Base-by-base conservation (phyloP, 805 yeast species). In the Wickerhamomyces alni region DNA sequence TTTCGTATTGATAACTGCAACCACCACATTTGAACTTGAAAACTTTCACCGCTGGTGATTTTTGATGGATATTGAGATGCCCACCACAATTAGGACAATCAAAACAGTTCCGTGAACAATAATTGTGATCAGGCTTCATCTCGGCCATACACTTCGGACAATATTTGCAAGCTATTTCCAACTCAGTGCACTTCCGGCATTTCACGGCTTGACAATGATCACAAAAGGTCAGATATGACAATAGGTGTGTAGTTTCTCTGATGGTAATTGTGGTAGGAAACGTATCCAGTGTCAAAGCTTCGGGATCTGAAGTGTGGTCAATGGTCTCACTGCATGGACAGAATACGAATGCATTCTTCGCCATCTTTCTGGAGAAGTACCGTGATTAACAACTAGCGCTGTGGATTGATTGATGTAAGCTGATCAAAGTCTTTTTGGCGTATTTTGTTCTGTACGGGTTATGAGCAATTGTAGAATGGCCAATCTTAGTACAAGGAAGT, bases 271-370 rank as follows among this genome's bases (percentile, higher is more conserved):
- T 54, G 3, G 38, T 27, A 1, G 61, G 59, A 36, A 46, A 50
- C 1, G 50, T 30, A 13, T 51, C 46, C 12, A 47, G 43, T 8
- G 41, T 37, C 7, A 44, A 32, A 2, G 42, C 24, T 17, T 40
- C 30, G 2, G 31, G 33, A 21, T 38, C 46, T 1, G 17, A 33
- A 8, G 29, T n/a, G 9, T 28, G 15, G 4, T 53, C 45, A 2
- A 54, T 37, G 5, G 38, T 38, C 30, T 56, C 61, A 1, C 52
- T 46, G 30, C 61, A 56, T 0, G 61, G 59, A 30, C 61, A 56
- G 35, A 56, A 56, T n/a, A 48, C 32, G 8, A 21, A 9, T 21
- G 24, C 24, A 7, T 9, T 21, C 24, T 21, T 9, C 9, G 24
- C 9, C 24, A 21, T 21, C 24, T 21, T 7, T 21, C 6, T 21